phyloP scores from a whole-genome alignment of 345 rosid genomes.

The Diplotaxis tenuifolia region DNA sequence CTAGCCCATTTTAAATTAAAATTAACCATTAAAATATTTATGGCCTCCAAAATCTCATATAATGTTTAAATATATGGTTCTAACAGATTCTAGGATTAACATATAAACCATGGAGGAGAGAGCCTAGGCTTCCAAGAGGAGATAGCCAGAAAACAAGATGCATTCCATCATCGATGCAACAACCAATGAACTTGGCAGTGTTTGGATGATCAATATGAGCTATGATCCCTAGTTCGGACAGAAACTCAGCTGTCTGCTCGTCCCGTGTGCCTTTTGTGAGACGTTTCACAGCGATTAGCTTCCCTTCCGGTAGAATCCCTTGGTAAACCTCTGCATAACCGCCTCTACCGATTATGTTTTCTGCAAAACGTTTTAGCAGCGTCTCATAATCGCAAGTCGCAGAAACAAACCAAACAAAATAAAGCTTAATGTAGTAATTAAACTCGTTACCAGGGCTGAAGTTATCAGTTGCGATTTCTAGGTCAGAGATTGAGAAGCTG shows the following conservation, averaged over 20 bases:
- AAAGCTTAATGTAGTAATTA: not conserved
- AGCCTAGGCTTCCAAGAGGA: conserved; percentile 73
- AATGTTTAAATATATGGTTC: too few species aligned
- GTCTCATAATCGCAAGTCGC: not conserved
- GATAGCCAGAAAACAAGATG: conserved; percentile 75
- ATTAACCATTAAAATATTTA: too few species aligned
- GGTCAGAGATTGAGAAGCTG: conserved; percentile 57
- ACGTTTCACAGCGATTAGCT: conserved; percentile 70
- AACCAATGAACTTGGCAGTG: conserved; percentile 83
- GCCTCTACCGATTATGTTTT: conserved; percentile 81
- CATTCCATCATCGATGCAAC: conserved; percentile 80
- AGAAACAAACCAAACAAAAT: not conserved
- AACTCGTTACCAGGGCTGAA: conserved; percentile 52
- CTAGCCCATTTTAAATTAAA: too few species aligned
- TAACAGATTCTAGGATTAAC: too few species aligned
- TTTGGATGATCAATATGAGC: conserved; percentile 90
- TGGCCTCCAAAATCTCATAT: too few species aligned
- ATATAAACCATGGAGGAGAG: conserved; percentile 72
- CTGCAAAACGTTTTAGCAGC: conserved; percentile 39
- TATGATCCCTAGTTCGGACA: conserved; percentile 80
- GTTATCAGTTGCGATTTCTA: conserved; percentile 64
- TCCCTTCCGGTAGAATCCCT: conserved; percentile 63
- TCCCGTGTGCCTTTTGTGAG: conserved; percentile 68
- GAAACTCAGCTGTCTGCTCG: conserved; percentile 60
- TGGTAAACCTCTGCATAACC: conserved; percentile 89